A percentile compares a stretch with the other conserved stretches of the same genome.
Conservation (phyloP, 2,329 filamentous ascomycete genomes). For the Akanthomyces uredinophilus region DNA sequence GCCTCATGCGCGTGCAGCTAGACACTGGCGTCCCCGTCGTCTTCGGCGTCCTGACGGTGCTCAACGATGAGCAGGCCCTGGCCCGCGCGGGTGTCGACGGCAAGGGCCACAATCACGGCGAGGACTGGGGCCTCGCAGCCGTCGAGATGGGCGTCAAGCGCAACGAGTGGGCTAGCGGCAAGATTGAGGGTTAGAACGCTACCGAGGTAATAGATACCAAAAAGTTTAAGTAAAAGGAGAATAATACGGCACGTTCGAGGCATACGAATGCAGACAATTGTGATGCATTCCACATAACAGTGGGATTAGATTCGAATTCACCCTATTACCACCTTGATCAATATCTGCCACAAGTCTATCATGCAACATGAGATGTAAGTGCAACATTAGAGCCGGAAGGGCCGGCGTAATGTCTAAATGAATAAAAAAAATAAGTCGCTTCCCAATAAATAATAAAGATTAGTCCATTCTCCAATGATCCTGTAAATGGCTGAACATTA, state of each 20-base stretch:
- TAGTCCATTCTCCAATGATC: slow-evolving; percentile 9
- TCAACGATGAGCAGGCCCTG: slow-evolving; percentile 82
- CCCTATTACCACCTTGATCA: slow-evolving; percentile 4
- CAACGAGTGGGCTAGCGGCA: slow-evolving; percentile 73
- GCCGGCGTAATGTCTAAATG: background rate
- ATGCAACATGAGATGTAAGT: slow-evolving; percentile 12
- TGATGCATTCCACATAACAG: background rate
- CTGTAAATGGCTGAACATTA: slow-evolving; percentile 6
- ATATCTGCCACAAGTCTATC: slow-evolving; percentile 11
- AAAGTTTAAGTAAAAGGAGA: slow-evolving; percentile 1
- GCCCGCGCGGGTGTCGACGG: slow-evolving; percentile 71
- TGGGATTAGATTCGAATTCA: slow-evolving; percentile 1
- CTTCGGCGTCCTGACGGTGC: slow-evolving; percentile 84
- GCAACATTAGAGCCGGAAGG: slow-evolving; percentile 4
- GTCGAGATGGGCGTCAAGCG: slow-evolving; percentile 92
- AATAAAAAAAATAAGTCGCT: slow-evolving; percentile 9
- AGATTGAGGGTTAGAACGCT: slow-evolving; percentile 39
- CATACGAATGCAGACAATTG: too few relatives aligned
- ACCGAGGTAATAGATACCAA: background rate
- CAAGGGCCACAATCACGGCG: slow-evolving; percentile 81
- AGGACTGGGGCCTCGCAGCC: slow-evolving; percentile 92
- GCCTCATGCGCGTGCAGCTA: slow-evolving; percentile 89
- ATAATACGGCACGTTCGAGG: background rate
- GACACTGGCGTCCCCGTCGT: slow-evolving; percentile 85
- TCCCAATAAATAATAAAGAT: slow-evolving; percentile 10